These are phyloP conservation scores for Saccharomycopsis schoenii DNA, from an alignment of 805 yeast species.

Conservation along the genomic window DNA sequence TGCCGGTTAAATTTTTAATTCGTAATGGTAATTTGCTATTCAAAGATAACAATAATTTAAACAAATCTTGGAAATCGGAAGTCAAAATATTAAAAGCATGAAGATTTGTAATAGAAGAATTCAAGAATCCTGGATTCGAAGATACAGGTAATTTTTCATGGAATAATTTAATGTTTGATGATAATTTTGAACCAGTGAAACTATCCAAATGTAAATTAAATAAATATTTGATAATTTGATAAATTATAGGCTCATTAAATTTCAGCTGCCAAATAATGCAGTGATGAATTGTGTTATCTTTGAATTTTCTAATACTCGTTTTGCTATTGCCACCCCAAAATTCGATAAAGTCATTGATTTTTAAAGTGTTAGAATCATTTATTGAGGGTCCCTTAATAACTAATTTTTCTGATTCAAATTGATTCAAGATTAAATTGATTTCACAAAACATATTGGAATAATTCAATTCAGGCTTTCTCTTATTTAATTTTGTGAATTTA, in stretches of 20 bases:
- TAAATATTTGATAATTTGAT: constrained; percentile 54
- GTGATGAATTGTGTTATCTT: constrained; percentile 83
- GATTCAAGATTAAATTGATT: constrained; percentile 60
- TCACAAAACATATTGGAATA: constrained; percentile 28
- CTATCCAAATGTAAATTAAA: constrained; percentile 54
- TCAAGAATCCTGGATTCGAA: constrained; percentile 44
- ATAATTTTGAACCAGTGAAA: constrained; percentile 29
- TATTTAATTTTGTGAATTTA: constrained; percentile 21
- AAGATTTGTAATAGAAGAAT: constrained; percentile 39
- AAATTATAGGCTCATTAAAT: constrained; percentile 49
- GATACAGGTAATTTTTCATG: constrained; percentile 49
- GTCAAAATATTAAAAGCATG: constrained; percentile 34
- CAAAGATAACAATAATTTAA: constrained; percentile 40
- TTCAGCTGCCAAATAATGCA: constrained; percentile 75
- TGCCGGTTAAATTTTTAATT: constrained; percentile 62
- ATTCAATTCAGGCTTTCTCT: constrained; percentile 40
- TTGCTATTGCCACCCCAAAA: constrained; percentile 73
- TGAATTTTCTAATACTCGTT: constrained; percentile 81
- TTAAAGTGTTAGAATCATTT: constrained; percentile 35
- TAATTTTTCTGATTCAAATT: constrained; percentile 66
- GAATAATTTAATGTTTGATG: constrained; percentile 34
- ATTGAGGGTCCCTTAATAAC: constrained; percentile 74
- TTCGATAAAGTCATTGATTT: constrained; percentile 54
- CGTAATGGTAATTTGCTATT: constrained; percentile 53
- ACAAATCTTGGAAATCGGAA: constrained; percentile 48